Evolutionary conservation across 2,329 filamentous ascomycete genomes (phyloP), one percentile per base, ranked within the genome.

Genomic region (Didymella glomerata): DNA sequence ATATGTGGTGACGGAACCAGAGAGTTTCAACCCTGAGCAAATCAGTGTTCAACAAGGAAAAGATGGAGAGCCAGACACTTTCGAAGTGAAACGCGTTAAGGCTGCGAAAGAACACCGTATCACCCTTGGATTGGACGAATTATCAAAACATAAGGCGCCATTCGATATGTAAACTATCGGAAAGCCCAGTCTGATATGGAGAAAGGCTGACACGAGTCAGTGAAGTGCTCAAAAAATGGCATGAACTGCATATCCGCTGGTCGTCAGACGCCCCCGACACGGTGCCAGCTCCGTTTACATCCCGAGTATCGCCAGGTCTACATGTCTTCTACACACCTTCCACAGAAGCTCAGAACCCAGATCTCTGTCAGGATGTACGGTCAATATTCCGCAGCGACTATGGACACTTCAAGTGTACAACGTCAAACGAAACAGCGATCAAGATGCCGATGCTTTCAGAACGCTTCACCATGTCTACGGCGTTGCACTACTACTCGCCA

Each of bases 241-340:
- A 89, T 68, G 88, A 92, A 75, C 79, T 97, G 41, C 90, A 94
- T 76, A 80, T 97, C 58, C 86, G 90, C 73, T 97, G 93, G 91
- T 84, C 86, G n/a, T 86, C 87, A 14, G 79, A 86, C 2, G 68
- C 72, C 7, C 69, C 82, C 1, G 89, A 88, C 73, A 79, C 85
- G 38, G 80, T 85, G 1, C 80, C 89, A 44, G 83, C 88, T 38
- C 93, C 93, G 1, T 89, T 95, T 69, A 81, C 86, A 42, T 92
- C 92, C 50, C 86, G 90, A 58, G 77, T 93, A 14, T 88, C 92
- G 2, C 88, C 93, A 0, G 94, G 94, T 2, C 80, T 98, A 22
- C 93, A 97, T 80, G 81, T 93, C 25, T 90, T 90, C 68, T 93
- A 89, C 73, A 90, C 89, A 0, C 90, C 90, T 0, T 75, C 76